Evolutionary conservation across 2,329 filamentous ascomycete genomes (phyloP).

Genomic region (Xenoacremonium recifei): DNA sequence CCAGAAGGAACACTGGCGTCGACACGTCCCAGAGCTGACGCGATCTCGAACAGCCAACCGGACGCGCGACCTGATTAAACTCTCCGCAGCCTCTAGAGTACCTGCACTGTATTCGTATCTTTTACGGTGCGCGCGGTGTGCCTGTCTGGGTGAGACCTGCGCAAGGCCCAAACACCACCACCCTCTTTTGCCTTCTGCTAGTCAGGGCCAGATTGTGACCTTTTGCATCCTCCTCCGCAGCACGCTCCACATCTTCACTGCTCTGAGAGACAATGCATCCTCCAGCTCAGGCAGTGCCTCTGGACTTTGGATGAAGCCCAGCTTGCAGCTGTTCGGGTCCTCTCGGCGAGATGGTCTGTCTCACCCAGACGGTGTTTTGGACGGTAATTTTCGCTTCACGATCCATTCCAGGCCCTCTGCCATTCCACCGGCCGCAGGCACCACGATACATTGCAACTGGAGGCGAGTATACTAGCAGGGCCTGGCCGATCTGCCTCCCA

Average conservation of each 20-base stretch:
- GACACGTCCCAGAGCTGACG: too few species aligned
- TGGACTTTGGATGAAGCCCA: too few species aligned
- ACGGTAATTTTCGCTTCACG: slow-evolving; percentile 22
- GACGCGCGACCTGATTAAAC: too few species aligned
- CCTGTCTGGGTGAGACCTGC: slow-evolving; percentile 18
- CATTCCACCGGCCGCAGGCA: slow-evolving; percentile 19
- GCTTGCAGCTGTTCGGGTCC: too few species aligned
- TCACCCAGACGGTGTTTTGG: slow-evolving; percentile 25
- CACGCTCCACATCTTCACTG: slow-evolving; percentile 1
- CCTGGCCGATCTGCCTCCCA: slow-evolving; percentile 9
- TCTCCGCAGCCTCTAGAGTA: too few species aligned
- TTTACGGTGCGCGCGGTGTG: neutral
- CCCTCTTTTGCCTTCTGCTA: slow-evolving; percentile 4
- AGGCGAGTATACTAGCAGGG: slow-evolving; percentile 17
- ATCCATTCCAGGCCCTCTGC: slow-evolving; percentile 21
- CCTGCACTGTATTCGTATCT: too few species aligned
- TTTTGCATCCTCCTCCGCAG: neutral
- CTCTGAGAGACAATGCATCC: neutral
- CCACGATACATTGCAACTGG: slow-evolving; percentile 17
- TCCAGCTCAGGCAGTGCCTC: neutral
- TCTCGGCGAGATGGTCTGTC: slow-evolving; percentile 25
- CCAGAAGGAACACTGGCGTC: too few species aligned
- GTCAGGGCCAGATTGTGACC: slow-evolving; percentile 2
- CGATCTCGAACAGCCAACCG: too few species aligned
- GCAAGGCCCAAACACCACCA: slow-evolving; percentile 7